Conservation (phyloP, 192 early-diverging fungal species). For the Podila verticillata region DNA sequence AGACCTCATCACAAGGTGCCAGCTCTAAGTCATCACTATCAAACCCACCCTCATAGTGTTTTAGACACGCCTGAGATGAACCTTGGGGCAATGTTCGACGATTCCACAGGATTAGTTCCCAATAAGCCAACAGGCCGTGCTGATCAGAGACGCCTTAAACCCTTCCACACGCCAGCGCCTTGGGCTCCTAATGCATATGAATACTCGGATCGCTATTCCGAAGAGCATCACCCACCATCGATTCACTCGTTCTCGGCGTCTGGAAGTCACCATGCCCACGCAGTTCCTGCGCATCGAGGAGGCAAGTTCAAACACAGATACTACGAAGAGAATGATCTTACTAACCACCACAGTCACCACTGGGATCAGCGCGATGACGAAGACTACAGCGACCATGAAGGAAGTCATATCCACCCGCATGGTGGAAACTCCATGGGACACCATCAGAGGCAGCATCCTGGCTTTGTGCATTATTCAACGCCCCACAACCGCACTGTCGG, state of each 20-base stretch:
- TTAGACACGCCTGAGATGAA: not conserved
- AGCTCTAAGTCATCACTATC: not conserved
- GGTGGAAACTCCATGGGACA: not conserved
- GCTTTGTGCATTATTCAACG: not conserved
- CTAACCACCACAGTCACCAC: conserved; percentile 4
- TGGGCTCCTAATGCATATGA: too few species aligned
- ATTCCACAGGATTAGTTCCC: not conserved
- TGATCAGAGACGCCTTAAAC: too few species aligned
- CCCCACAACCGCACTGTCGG: not conserved
- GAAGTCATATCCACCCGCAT: not conserved
- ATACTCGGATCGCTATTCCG: not conserved
- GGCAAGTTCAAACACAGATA: not conserved
- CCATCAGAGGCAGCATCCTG: not conserved
- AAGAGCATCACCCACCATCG: not conserved
- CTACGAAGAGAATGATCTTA: not conserved
- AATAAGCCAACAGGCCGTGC: not conserved
- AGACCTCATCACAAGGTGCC: too few species aligned
- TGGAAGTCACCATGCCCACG: not conserved
- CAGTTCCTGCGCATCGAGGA: not conserved
- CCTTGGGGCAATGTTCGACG: not conserved
- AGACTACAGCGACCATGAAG: not conserved
- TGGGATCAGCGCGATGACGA: not conserved
- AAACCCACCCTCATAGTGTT: not conserved
- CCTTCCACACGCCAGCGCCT: too few species aligned
- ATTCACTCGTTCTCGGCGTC: not conserved